Conservation (phyloP, 2,329 filamentous ascomycete genomes). For the Monilinia polystroma region DNA sequence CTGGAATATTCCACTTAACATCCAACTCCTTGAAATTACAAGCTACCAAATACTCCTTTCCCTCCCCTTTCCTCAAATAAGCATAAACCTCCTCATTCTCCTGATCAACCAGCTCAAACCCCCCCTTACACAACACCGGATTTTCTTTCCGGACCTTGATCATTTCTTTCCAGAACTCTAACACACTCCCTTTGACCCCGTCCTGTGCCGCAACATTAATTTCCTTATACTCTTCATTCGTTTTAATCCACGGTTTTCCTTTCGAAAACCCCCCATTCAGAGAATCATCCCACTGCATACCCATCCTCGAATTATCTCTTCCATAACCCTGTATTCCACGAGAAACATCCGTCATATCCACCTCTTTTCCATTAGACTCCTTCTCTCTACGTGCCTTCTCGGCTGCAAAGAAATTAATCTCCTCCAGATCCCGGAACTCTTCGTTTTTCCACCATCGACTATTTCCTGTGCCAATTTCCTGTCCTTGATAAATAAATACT, state of each 20-base stretch:
- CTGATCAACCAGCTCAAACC: conserved; percentile 27
- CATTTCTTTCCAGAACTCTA: conserved; percentile 31
- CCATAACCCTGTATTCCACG: conserved; percentile 57
- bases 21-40: conserved; percentile 16
- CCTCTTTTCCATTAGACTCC: conserved; percentile 32
- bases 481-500: conserved; percentile 59
- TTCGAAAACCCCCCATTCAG: conserved; percentile 60
- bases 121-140: conserved; percentile 30
- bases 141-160: conserved; percentile 26
- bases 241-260: conserved; percentile 56
- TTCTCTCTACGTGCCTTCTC: conserved; percentile 37
- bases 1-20: neutral
- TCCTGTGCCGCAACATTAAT: conserved; percentile 44
- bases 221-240: conserved; percentile 52
- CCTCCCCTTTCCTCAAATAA: conserved; percentile 15
- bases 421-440: conserved; percentile 68
- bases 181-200: conserved; percentile 6
- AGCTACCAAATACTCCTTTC: conserved; percentile 4
- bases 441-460: conserved; percentile 58
- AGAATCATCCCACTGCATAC: conserved; percentile 64
- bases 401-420: conserved; percentile 46
- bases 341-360: conserved; percentile 41
- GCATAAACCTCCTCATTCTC: conserved; percentile 21
- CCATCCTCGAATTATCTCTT: conserved; percentile 68
- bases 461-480: conserved; percentile 60